Evolutionary conservation across 2,329 filamentous ascomycete species (phyloP), one percentile per base, ranked within the genome.

Genomic region (Dactylellina sp.): DNA sequence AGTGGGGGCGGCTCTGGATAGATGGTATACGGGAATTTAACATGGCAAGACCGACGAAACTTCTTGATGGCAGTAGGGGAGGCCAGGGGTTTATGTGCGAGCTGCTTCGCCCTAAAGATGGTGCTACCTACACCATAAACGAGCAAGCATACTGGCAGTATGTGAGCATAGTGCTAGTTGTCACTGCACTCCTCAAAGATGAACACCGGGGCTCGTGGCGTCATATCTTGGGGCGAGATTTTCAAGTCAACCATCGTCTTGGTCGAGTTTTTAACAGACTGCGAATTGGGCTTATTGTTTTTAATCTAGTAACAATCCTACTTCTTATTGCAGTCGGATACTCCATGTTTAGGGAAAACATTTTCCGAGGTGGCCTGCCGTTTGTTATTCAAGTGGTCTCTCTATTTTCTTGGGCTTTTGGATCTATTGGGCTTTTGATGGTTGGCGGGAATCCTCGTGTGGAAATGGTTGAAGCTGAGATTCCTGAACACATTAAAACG

Each of bases 1-100:
- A 42, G 25, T 57, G 63, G 63, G 22, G 28, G 2, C 46, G 40
- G 14, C 11, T 68, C 11, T 12, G 20, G 46, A 52, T 68, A 1
- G 63, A 68, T 39, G 63, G 24, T 25, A 20, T 24, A 24, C 22
- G 53, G 9, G 63, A 64, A 25, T 71, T 61, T 18, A 28, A 63
- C n/a, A 25, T 71, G 47, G 42, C 44, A 6, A 40, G 66, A 24
- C 66, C 66, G 1, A 64, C 47, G 24, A 71, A 71, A 16, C 24
- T 71, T 16, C 40, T 71, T 11, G 66, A 71, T 22, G 66, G 66
- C 12, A 64, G 57, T 39, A 47, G 59, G 1, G 66, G 66, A 2
- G 66, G 66, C 5, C 50, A 71, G 12, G 59, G 49, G 1, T 71
- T 50, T 24, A 68, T 68, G 63, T 68, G 63, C 44, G 63, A 68